Evolutionary conservation across 2,329 filamentous ascomycete genomes (phyloP), one percentile per base, ranked within the genome.

Genomic region (Exophiala sideris): DNA sequence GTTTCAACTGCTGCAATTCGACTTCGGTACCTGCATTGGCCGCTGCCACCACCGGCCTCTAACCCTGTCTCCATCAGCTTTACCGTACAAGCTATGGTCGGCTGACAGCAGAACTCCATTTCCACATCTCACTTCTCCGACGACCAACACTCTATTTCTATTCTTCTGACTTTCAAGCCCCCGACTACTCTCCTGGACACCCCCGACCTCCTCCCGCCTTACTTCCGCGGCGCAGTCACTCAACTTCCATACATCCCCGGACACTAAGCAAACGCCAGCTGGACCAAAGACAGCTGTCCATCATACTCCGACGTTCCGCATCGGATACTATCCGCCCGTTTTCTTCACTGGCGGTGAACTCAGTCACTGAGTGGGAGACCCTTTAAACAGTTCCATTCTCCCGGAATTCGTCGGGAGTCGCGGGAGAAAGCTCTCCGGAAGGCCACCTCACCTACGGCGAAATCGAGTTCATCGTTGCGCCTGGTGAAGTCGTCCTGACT

Each of bases 21-120:
- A 44, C 10, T n/a, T 44, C n/a, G 20, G 41, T 44, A 44, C 41
- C 41, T 44, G 41, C 41, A 44, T 44, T 29, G 41, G 41, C 41
- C 41, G 41, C 41, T 44, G 21, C 41, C 41, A 44, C 41, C 24
- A 8, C 7, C 24, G 24, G 24, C 24, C 24, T 29, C 24, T 29
- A 29, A 29, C 24, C 41, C 41, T 44, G 20, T 32, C 21, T 32
- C 18, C 18, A 24, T 44, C 41, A 29, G 41, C 24, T 5, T 29
- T 8, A 8, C 24, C 24, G 21, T 20, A 20, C 29, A 14, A 24
- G 21, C 41, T 44, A 20, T 44, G 41, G 41, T 44, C 41, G 41
- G 41, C 41, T 44, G 41, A 44, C 41, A 24, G 3, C 24, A 29
- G 24, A 29, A 24, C 21, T 44, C 21, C 41, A 32, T 44, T 24